Conservation (phyloP, 371 early-diverging fungal genomes). For the Rhizopus stolonifer region DNA sequence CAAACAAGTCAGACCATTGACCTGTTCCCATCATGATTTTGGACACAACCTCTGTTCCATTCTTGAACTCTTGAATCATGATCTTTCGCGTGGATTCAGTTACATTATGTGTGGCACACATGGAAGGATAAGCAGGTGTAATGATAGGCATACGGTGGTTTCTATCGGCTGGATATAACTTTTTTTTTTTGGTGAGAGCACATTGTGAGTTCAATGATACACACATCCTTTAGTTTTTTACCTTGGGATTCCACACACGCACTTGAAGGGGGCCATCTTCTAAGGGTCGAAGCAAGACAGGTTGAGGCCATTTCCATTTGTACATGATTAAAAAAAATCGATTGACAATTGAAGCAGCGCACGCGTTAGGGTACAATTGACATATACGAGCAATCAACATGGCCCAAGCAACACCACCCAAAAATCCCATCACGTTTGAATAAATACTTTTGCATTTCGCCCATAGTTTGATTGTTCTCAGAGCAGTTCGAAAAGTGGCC, state of each 20-base stretch:
- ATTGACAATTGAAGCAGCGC: constrained; percentile 84
- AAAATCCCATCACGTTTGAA: constrained; percentile 98
- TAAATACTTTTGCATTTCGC: constrained; percentile 95
- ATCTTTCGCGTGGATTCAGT: constrained; percentile 87
- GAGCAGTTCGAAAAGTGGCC: constrained; percentile 85
- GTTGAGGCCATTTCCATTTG: constrained; percentile 98
- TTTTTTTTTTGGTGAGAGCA: background rate
- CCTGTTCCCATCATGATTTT: constrained; percentile 68
- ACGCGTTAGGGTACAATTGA: constrained; percentile 97
- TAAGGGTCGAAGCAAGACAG: constrained; percentile 92
- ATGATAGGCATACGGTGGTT: constrained; percentile 99
- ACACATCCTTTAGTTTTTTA: constrained; percentile 17
- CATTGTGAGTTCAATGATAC: background rate
- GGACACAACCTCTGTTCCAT: constrained; percentile 69
- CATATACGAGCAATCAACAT: constrained; percentile 98
- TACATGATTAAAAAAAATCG: constrained; percentile 92
- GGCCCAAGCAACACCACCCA: constrained; percentile 99
- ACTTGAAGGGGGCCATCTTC: constrained; percentile 92
- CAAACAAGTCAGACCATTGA: constrained; percentile 74
- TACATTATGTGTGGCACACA: constrained; percentile 99
- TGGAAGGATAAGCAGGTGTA: constrained; percentile 99
- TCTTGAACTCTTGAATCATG: constrained; percentile 85
- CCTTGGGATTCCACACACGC: constrained; percentile 97
- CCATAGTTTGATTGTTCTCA: constrained; percentile 99
- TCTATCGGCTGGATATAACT: constrained; percentile 85